Conservation (phyloP, 495 filamentous ascomycete species). For the Clohesyomyces aquaticus region DNA sequence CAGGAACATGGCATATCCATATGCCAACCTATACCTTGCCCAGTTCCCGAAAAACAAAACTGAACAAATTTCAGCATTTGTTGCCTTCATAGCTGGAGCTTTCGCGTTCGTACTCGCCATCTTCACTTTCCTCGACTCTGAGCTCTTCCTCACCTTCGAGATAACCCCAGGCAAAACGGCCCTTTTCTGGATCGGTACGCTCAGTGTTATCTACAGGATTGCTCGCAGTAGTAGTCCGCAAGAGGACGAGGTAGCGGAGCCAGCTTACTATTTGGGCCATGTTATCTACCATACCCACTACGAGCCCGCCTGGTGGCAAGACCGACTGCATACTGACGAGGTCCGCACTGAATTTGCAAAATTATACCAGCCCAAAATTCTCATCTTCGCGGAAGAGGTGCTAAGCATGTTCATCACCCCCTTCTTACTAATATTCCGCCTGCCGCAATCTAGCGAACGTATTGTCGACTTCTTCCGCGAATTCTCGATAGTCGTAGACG, state of each 20-base stretch:
- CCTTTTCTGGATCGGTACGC: slow-evolving; percentile 71
- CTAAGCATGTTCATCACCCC: slow-evolving; percentile 90
- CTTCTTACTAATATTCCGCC: slow-evolving; percentile 81
- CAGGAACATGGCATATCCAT: slow-evolving; percentile 92
- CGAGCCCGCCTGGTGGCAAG: slow-evolving; percentile 83
- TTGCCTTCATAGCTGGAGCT: slow-evolving; percentile 85
- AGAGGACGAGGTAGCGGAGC: slow-evolving; percentile 88
- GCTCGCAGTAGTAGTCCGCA: slow-evolving; percentile 80
- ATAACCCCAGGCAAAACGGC: slow-evolving; percentile 82
- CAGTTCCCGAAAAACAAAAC: slow-evolving; percentile 97
- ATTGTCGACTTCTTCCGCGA: slow-evolving; percentile 98
- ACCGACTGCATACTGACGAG: slow-evolving; percentile 85
- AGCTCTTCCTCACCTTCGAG: slow-evolving; percentile 89
- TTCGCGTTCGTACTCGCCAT: slow-evolving; percentile 80
- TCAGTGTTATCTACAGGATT: slow-evolving; percentile 72
- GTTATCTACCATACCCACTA: slow-evolving; percentile 93
- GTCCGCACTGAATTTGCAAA: slow-evolving; percentile 80
- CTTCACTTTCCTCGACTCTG: slow-evolving; percentile 80
- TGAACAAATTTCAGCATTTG: slow-evolving; percentile 75
- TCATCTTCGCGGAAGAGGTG: slow-evolving; percentile 91
- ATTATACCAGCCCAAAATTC: slow-evolving; percentile 83
- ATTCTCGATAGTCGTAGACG: slow-evolving; percentile 96
- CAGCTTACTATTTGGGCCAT: slow-evolving; percentile 81
- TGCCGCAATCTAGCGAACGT: slow-evolving; percentile 88
- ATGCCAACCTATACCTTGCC: slow-evolving; percentile 87